Conservation (phyloP, 306 rosid genomes). For the Rosa multiflora region DNA sequence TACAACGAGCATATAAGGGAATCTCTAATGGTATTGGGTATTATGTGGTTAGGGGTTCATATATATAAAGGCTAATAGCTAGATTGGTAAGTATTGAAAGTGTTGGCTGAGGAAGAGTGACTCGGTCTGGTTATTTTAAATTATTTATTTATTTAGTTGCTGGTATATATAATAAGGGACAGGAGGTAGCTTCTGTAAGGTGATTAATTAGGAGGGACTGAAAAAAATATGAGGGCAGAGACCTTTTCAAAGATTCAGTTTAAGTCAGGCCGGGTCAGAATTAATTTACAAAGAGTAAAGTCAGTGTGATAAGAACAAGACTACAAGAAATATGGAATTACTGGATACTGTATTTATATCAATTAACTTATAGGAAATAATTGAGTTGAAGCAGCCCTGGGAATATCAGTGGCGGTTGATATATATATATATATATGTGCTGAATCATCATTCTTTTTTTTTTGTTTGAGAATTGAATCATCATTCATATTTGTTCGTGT, state of each 20-base stretch:
- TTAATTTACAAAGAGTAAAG: neutral
- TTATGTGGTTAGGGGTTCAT: neutral
- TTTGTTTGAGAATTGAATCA: too few relatives aligned
- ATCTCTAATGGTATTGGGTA: neutral
- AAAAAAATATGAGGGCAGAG: slow-evolving; percentile 1
- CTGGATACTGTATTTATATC: neutral
- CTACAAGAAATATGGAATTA: neutral
- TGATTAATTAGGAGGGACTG: neutral
- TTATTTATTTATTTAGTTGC: neutral
- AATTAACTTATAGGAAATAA: neutral
- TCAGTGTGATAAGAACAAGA: neutral
- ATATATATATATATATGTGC: neutral
- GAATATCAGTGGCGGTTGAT: neutral
- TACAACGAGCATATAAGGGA: neutral
- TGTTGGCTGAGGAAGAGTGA: slow-evolving; percentile 1
- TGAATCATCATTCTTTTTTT: neutral
- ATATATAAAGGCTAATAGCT: neutral
- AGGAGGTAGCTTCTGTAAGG: neutral
- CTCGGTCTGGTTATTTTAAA: neutral
- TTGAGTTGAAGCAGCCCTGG: neutral
- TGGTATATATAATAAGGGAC: neutral
- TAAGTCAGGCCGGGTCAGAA: neutral
- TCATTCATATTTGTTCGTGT: neutral
- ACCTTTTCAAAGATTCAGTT: slow-evolving; percentile 6
- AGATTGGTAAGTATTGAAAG: neutral